Evolutionary conservation across 2,329 filamentous ascomycete genomes (phyloP).

Genomic region (Apiospora marii): DNA sequence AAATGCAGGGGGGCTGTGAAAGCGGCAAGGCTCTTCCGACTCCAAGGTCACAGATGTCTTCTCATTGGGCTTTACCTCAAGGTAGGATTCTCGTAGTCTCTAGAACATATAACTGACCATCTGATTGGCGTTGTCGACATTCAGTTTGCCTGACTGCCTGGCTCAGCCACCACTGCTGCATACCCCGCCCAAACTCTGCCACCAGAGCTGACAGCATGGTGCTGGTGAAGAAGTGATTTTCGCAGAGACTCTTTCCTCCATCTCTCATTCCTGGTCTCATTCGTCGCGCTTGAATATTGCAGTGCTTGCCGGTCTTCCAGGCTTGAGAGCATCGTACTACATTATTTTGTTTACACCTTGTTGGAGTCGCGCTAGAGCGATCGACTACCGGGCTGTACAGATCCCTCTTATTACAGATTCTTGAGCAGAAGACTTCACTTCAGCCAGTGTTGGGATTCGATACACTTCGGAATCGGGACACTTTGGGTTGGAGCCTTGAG

Average conservation of each 20-base stretch:
- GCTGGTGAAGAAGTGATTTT: background rate
- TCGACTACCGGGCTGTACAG: conserved; percentile 58
- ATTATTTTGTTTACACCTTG: background rate
- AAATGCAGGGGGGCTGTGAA: background rate
- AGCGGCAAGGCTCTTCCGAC: background rate
- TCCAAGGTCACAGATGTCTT: background rate
- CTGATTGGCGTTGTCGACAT: background rate
- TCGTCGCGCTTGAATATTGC: background rate
- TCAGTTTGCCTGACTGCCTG: conserved; percentile 3
- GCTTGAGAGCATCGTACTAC: background rate
- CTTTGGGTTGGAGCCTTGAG: conserved; percentile 24
- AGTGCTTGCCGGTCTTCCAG: background rate
- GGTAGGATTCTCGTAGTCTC: background rate
- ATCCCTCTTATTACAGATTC: conserved; percentile 55
- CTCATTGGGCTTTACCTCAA: background rate
- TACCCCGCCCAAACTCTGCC: background rate
- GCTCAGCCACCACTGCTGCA: conserved; percentile 1
- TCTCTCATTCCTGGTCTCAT: background rate
- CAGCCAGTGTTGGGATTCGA: conserved; percentile 39
- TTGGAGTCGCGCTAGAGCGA: conserved; percentile 47
- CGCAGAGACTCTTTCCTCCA: background rate
- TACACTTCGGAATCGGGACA: background rate
- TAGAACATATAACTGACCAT: background rate
- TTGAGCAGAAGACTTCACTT: conserved; percentile 45
- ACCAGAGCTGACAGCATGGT: background rate